Evolutionary conservation across 2,329 filamentous ascomycete species (phyloP).

Genomic region (Myriangium duriaei): DNA sequence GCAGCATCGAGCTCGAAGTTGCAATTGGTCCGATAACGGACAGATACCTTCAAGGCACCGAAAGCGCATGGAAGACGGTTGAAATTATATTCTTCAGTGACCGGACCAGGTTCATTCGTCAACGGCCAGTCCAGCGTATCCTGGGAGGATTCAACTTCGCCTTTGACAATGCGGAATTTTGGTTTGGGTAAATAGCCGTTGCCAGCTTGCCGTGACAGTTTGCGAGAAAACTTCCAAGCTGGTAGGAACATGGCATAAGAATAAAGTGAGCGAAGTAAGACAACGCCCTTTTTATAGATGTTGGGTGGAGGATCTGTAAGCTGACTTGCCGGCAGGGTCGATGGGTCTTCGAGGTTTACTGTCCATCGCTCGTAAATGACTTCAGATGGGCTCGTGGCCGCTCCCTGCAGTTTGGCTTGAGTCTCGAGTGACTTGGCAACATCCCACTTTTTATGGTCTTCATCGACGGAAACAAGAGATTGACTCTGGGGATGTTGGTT

Average conservation of each 20-base stretch:
- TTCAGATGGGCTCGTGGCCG: conserved; percentile 46
- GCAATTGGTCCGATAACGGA: conserved; percentile 77
- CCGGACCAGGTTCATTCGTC: conserved; percentile 27
- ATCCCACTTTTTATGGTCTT: conserved; percentile 85
- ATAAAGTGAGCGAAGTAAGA: conserved; percentile 83
- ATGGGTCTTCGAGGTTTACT: conserved; percentile 60
- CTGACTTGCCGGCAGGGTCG: conserved; percentile 42
- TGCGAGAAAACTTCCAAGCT: conserved; percentile 72
- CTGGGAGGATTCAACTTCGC: conserved; percentile 37
- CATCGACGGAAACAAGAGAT: conserved; percentile 75
- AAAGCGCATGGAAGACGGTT: conserved; percentile 76
- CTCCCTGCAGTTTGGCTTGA: conserved; percentile 26
- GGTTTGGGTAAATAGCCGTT: conserved; percentile 54
- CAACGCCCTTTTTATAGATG: conserved; percentile 93
- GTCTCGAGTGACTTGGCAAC: conserved; percentile 66
- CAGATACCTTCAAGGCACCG: conserved; percentile 67
- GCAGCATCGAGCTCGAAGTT: conserved; percentile 86
- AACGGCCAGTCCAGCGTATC: conserved; percentile 64
- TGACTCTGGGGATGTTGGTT: conserved; percentile 70
- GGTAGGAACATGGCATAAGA: conserved; percentile 72
- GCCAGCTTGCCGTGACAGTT: conserved; percentile 55
- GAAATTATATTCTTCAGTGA: conserved; percentile 67
- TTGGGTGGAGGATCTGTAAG: conserved; percentile 57
- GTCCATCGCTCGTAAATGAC: conserved; percentile 86
- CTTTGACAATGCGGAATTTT: conserved; percentile 65